Percentiles rank a stretch among this genome's conserved stretches.
These are phyloP conservation scores for Lepidium aucheri DNA, from an alignment of 345 rosid species.

Conservation along the genomic window DNA sequence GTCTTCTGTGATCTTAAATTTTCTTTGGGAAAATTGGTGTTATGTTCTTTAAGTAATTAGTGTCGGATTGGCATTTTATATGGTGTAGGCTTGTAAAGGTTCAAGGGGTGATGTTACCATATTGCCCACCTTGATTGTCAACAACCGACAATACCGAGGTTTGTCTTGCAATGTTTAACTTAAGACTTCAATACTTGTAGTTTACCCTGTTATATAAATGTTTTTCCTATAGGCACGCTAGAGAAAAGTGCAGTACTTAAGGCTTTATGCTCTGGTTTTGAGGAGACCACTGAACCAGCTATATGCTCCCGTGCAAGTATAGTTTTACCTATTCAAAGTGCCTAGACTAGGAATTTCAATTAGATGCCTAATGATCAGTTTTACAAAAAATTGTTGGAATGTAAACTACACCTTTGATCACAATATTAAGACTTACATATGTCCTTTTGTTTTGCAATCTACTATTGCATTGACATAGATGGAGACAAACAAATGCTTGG, in stretches of 20 bases:
- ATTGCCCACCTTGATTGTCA: constrained; percentile 95
- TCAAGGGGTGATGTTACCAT: constrained; percentile 98
- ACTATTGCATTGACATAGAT: constrained; percentile 48
- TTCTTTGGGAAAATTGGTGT: background rate
- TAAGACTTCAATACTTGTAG: background rate
- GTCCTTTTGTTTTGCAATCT: background rate
- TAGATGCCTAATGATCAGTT: background rate
- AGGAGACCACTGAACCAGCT: constrained; percentile 95
- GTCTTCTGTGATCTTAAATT: background rate
- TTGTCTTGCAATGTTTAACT: constrained; percentile 1
- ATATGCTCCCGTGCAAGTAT: constrained; percentile 83
- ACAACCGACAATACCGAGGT: constrained; percentile 96
- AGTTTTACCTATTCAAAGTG: background rate
- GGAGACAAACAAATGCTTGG: constrained; percentile 95
- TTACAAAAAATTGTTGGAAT: background rate
- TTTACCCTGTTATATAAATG: background rate
- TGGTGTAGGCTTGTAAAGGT: constrained; percentile 85
- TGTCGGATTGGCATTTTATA: constrained; percentile 10
- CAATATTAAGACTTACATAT: background rate
- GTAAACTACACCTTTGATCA: background rate
- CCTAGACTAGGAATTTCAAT: background rate
- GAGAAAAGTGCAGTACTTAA: constrained; percentile 88
- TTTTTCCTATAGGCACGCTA: constrained; percentile 66
- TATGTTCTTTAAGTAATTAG: background rate
- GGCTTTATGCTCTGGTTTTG: constrained; percentile 94